Conservation (phyloP, 805 yeast species). For the Zygoascus tannicola region DNA sequence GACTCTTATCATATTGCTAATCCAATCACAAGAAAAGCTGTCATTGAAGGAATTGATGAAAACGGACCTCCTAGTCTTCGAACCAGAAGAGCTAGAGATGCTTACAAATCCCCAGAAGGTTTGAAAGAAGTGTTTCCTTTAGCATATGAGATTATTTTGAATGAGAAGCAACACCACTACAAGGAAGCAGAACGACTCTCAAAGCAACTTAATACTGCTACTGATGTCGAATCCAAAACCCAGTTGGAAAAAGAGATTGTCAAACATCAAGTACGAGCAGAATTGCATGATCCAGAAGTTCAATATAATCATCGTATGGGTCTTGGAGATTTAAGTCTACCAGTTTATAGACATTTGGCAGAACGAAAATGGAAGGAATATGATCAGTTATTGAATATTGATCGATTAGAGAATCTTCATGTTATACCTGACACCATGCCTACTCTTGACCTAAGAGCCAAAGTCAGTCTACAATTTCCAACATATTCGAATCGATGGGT, state of each 20-base stretch:
- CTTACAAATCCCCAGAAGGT: constrained; percentile 60
- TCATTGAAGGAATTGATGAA: constrained; percentile 17
- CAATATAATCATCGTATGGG: constrained; percentile 49
- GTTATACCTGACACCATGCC: constrained; percentile 94
- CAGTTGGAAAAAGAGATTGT: constrained; percentile 15
- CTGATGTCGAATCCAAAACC: constrained; percentile 20
- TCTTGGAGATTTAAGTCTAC: constrained; percentile 50
- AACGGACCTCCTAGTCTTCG: constrained; percentile 20
- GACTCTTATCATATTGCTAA: constrained; percentile 10
- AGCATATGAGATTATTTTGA: constrained; percentile 52
- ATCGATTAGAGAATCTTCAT: constrained; percentile 74
- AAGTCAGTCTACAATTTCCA: constrained; percentile 66
- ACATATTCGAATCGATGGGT: constrained; percentile 53
- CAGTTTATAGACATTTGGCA: constrained; percentile 69
- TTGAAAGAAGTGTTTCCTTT: constrained; percentile 63
- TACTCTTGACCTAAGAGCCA: constrained; percentile 71
- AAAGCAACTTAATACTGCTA: constrained; percentile 17
- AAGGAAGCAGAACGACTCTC: constrained; percentile 32
- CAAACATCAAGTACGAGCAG: constrained; percentile 48
- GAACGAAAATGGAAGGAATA: constrained; percentile 62
- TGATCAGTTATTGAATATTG: constrained; percentile 75
- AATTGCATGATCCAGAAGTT: constrained; percentile 76
- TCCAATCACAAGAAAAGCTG: constrained; percentile 15
- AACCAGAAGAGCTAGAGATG: constrained; percentile 14
- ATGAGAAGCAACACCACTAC: constrained; percentile 39